Base-by-base conservation (phyloP, 805 yeast genomes). In the Starmerella apis region DNA sequence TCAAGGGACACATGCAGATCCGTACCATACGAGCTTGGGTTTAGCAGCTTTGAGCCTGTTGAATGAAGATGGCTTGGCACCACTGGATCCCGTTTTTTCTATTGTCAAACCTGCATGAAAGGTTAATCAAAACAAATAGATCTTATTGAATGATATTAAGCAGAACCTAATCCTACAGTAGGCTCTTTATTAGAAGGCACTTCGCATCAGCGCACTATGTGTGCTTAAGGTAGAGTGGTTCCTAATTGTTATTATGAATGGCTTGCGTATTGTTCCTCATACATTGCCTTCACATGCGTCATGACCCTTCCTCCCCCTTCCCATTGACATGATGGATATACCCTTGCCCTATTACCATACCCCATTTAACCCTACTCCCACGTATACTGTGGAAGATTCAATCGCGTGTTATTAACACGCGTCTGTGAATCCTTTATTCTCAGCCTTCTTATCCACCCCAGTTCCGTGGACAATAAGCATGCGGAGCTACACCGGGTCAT, bases 11-110 rank as follows among this genome's bases (percentile, higher is more conserved):
- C 46, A 50, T 20, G 81, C 86, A 0, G 87, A 81, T 56, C 85
- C 85, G 0, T 64, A 78, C 44, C 86, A 81, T 60, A 68, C 81
- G 1, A 79, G 70, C 57, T 64, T 80, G 31, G 83, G 78, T 0
- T 56, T 81, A 6, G 74, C 77, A 5, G 69, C 76, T 1, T 54
- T 77, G 35, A 60, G 76, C 10, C 47, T 76, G 1, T 49, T 53
- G 5, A 57, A 50, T 4, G 49, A 49, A 5, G 44, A 52, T 2
- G 56, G 48, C 1, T 28, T 60, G 18, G 54, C 45, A 2, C 44
- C 47, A 9, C 47, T 72, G 3, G 67, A 68, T 44, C 59, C 65
- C 2, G 57, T 59, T 16, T 52, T 69, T 23, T 61, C 68, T 4
- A n/a, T 46, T 19, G 22, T 22, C 22, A 20, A 22, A 47, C 38